Base-by-base conservation (phyloP, 768 basidiomycete genomes). In the Pilatotrama ljubarskyi region DNA sequence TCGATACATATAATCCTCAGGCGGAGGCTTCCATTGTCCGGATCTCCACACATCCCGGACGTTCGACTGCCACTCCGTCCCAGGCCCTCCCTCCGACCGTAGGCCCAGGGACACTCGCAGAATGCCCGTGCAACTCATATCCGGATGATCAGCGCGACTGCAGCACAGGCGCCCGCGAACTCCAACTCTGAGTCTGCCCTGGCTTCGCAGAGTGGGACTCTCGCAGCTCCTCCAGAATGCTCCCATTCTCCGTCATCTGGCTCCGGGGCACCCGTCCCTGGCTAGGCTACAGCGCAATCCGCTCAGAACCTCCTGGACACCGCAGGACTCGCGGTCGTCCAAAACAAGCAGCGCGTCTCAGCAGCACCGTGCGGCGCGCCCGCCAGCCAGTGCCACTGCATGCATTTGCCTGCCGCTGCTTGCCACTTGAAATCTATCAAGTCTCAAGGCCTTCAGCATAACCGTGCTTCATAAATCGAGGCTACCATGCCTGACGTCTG, bases 11-110 rank as follows among this genome's bases (percentile, higher is more conserved):
- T 73, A 2, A 88, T 70, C 17, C 83, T 83, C 63, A 91, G 89
- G 61, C 88, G 78, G 64, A 90, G 80, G 2, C 84, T 82, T 1
- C 88, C 88, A 11, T 91, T 76, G 2, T 78, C 73, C 11, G 82
- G 73, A 62, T 92, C 87, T 0, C 85, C 78, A 17, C 26, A 35
- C n/a, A 24, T n/a, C 41, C 52, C 38, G 32, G 18, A n/a, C 38
- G 17, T 35, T 17, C 35, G 35, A 22, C 17, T 20, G 20, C 35
- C 36, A 13, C 36, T n/a, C 36, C 35, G 3, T 51, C 50, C n/a
- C 29, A 32, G 29, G 29, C 29, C 29, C 29, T 10, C 29, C 5
- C 29, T 13, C 37, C 35, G 17, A 22, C 20, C 36, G 35, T 29
- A 25, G 22, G 18, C 15, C 1, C 20, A 20, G 5, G 8, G 36